phyloP scores from a whole-genome alignment of 768 basidiomycete species.

The Leucosporidium scottii region DNA sequence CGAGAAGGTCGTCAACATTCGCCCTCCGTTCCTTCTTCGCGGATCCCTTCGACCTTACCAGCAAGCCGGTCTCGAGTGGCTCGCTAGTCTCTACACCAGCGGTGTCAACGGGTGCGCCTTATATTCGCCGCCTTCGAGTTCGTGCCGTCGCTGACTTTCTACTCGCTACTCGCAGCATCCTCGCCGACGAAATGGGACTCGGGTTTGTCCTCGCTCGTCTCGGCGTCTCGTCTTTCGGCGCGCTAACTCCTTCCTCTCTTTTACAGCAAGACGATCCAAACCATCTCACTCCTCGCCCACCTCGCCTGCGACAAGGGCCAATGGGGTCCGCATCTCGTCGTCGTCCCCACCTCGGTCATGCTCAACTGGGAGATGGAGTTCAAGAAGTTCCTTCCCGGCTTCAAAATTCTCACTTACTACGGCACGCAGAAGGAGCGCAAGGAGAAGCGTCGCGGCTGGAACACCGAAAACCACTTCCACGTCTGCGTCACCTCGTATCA shows the following conservation, averaged over 20 bases:
- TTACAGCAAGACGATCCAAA: slow-evolving; percentile 72
- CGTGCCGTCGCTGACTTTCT: slow-evolving; percentile 80
- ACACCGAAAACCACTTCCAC: slow-evolving; percentile 50
- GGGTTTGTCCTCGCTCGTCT: slow-evolving; percentile 56
- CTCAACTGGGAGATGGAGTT: slow-evolving; percentile 40
- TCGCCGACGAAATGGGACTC: slow-evolving; percentile 23
- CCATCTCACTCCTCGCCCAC: slow-evolving; percentile 87
- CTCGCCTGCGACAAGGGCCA: slow-evolving; percentile 61
- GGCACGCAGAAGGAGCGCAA: slow-evolving; percentile 76
- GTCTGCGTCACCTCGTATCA: slow-evolving; percentile 49
- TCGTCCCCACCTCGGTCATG: slow-evolving; percentile 80
- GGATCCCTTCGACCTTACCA: slow-evolving; percentile 47
- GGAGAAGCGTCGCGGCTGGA: slow-evolving; percentile 45
- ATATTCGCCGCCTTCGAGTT: slow-evolving; percentile 51
- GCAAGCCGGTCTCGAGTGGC: slow-evolving; percentile 48
- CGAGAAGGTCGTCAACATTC: slow-evolving; percentile 30
- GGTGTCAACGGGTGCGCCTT: slow-evolving; percentile 43
- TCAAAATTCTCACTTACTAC: slow-evolving; percentile 87
- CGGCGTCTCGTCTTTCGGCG: background rate
- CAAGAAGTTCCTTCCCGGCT: slow-evolving; percentile 46
- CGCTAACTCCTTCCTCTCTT: background rate
- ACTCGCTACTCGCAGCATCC: slow-evolving; percentile 4
- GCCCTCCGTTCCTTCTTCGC: slow-evolving; percentile 46
- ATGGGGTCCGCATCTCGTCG: slow-evolving; percentile 74
- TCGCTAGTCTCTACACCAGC: slow-evolving; percentile 45